Base-by-base conservation (phyloP, 345 rosid species). In the Eutrema japonicum region DNA sequence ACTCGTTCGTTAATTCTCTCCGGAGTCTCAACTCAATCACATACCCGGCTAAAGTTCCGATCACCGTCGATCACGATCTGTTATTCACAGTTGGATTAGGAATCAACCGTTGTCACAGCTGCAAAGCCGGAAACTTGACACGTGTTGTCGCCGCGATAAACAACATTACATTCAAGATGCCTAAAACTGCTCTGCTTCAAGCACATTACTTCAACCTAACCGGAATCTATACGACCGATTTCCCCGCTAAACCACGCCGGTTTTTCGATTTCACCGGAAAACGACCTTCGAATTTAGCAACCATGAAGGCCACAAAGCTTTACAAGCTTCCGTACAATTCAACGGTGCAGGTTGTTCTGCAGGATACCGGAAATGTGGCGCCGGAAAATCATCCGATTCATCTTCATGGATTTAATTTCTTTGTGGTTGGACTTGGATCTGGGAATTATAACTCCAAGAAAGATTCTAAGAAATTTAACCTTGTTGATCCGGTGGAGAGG, bases 371-470 rank as follows among this genome's bases (percentile, higher is more conserved):
- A 2, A 84, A 89, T 85, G 81, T 94, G 2, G 62, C 96, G 0
- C 88, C 98, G 0, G 96, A 91, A 61, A 94, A 85, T 49, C 97
- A 91, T 70, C 97, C 97, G 0, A 12, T 94, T 16, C 98, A 94
- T 77, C 81, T 94, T n/a, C 98, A 94, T 60, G 98, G 98, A 11
- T 89, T 81, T 81, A 91, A 89, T 56, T 91, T 94, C 82, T 94
- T 85, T 59, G 87, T 48, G 48, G 92, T 94, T 30, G 98, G 98
- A 29, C 64, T 89, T 5, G 97, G 98, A 35, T 3, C 82, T 13
- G 96, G 98, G 13, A 94, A 88, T 37, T 94, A 84, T 65, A 70
- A 89, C 63, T 77, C 85, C 0, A 59, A 79, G 13, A 77, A 43
- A 29, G 93, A 91, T 66, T 80, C 91, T 0, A 83, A 85, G 51